phyloP scores from a whole-genome alignment of 768 basidiomycete species.

The Hortiboletus campestris region DNA sequence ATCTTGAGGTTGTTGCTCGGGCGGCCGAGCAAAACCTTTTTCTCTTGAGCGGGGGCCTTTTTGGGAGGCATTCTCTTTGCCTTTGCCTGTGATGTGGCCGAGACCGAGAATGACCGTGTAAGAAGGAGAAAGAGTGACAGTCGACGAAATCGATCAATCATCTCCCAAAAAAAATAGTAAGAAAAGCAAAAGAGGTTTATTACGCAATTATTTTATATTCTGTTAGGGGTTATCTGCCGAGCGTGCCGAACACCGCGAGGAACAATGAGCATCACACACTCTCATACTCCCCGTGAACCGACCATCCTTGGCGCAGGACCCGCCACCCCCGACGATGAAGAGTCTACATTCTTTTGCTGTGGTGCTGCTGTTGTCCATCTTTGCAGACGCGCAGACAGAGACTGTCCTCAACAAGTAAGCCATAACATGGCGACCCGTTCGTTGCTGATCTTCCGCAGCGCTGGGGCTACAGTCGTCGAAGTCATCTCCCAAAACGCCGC shows the following conservation, averaged over 20 bases:
- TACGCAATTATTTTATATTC: not conserved
- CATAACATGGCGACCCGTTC: not conserved
- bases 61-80: constrained; percentile 84
- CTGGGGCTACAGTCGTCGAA: constrained; percentile 53
- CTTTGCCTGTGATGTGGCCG: constrained; percentile 41
- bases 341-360: constrained; percentile 9
- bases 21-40: constrained; percentile 84
- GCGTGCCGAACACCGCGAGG: constrained; percentile 10
- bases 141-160: constrained; percentile 34
- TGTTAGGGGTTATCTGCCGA: constrained; percentile 22
- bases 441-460: constrained; percentile 30
- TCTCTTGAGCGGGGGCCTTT: constrained; percentile 73
- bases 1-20: constrained; percentile 98
- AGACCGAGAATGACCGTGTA: constrained; percentile 36
- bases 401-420: constrained; percentile 51
- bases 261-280: not conserved
- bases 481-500: constrained; percentile 40
- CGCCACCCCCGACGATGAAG: constrained; percentile 19
- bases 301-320: not conserved
- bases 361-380: constrained; percentile 18
- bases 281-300: not conserved
- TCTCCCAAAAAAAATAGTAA: constrained; percentile 12
- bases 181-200: not conserved
- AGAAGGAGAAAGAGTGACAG: constrained; percentile 16
- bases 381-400: constrained; percentile 43